Conservation (phyloP, 78 protist species). For the Anaeramoeba flamelloides region DNA sequence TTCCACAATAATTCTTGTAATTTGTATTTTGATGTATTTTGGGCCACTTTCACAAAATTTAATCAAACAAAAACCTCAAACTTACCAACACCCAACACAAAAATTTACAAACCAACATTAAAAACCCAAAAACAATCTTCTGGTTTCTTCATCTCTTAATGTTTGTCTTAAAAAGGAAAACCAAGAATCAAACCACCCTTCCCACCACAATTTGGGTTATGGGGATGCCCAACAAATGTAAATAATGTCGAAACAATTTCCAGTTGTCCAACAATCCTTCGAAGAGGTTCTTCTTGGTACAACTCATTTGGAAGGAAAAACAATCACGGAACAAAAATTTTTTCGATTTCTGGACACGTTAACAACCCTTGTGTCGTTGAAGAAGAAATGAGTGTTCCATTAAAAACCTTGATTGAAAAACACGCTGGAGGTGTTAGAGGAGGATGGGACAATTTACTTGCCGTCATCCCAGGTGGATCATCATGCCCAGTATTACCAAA, state of each 20-base stretch:
- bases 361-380: conserved; percentile 89
- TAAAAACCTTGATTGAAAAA: too few relatives aligned
- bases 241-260: conserved; percentile 98
- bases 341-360: conserved; percentile 68
- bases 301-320: conserved; percentile 74
- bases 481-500: conserved; percentile 82
- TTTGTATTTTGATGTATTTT: too few relatives aligned
- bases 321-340: conserved; percentile 86
- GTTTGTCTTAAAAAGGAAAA: conserved; percentile 76
- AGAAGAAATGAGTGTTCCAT: conserved; percentile 84
- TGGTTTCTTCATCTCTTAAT: too few relatives aligned
- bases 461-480: conserved; percentile 88
- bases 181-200: conserved; percentile 96
- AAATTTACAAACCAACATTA: too few relatives aligned
- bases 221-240: conserved; percentile 95
- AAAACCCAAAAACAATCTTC: too few relatives aligned
- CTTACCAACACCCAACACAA: too few relatives aligned
- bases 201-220: conserved; percentile 95
- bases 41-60: too few relatives aligned
- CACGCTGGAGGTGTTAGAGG: conserved; percentile 64
- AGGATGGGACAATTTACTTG: conserved; percentile 92
- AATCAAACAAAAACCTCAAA: too few relatives aligned
- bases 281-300: conserved; percentile 73
- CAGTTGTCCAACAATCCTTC: conserved; percentile 81
- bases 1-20: too few relatives aligned